Percentiles rank a stretch among this genome's conserved stretches.
Conservation (phyloP, 106 monocot species). For the Dendrobium chrysotoxum region DNA sequence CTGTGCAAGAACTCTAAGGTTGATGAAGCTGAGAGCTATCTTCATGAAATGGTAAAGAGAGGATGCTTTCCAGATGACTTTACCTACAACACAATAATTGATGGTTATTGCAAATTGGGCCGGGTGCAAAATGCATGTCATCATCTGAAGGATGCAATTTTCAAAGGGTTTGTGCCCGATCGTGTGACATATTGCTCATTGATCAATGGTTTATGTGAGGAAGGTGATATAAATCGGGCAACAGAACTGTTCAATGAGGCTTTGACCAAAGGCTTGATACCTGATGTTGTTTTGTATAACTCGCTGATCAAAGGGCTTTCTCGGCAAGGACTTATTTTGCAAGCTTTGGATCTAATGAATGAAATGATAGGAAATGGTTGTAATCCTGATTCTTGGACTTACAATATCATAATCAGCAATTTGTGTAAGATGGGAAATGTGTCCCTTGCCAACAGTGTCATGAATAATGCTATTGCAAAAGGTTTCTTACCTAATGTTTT, state of each 20-base stretch:
- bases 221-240: constrained; percentile 75
- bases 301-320: constrained; percentile 73
- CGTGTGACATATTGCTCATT: constrained; percentile 74
- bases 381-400: constrained; percentile 68
- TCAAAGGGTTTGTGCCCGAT: constrained; percentile 87
- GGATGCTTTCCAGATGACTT: constrained; percentile 79
- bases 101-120: constrained; percentile 81
- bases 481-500: constrained; percentile 78
- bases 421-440: constrained; percentile 84
- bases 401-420: constrained; percentile 74
- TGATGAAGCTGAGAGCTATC: constrained; percentile 57
- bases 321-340: constrained; percentile 57
- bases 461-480: constrained; percentile 62
- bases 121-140: constrained; percentile 37
- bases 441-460: constrained; percentile 53
- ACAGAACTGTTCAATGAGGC: constrained; percentile 64
- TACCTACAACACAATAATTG: constrained; percentile 85
- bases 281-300: constrained; percentile 59
- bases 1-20: constrained; percentile 60
- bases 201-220: constrained; percentile 72
- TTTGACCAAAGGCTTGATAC: constrained; percentile 33
- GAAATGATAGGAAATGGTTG: constrained; percentile 65
- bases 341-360: constrained; percentile 69
- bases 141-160: constrained; percentile 67
- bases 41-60: constrained; percentile 61